These are phyloP conservation scores for Corchorus olitorius DNA, from an alignment of 345 rosid species.

Conservation along the genomic window DNA sequence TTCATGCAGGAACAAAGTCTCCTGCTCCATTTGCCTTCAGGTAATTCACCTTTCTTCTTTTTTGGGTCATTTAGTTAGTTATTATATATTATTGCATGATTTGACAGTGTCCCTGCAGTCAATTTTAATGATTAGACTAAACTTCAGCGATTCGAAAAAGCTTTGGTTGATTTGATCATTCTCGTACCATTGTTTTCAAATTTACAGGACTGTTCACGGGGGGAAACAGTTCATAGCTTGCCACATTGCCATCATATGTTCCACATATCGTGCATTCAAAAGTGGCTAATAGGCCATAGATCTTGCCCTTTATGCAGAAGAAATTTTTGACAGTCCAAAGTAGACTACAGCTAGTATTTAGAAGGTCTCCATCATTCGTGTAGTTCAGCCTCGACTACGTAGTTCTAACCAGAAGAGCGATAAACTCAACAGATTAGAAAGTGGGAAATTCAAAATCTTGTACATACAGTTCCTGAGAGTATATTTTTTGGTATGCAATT, in stretches of 20 bases:
- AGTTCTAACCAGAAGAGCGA: background rate
- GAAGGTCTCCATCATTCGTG: too few relatives aligned
- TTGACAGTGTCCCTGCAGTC: background rate
- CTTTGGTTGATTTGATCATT: background rate
- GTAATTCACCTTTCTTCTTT: conserved; percentile 12
- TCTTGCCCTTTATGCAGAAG: conserved; percentile 51
- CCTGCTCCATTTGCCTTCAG: conserved; percentile 54
- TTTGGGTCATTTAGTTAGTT: background rate
- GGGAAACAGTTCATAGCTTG: conserved; percentile 29
- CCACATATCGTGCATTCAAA: conserved; percentile 28
- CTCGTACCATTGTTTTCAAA: background rate
- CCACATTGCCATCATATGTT: conserved; percentile 39
- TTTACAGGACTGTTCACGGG: conserved; percentile 37
- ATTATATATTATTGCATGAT: background rate
- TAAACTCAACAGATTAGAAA: background rate
- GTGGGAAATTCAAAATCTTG: background rate
- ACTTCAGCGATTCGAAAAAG: background rate
- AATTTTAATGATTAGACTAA: background rate
- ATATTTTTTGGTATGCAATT: background rate
- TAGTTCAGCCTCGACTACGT: background rate
- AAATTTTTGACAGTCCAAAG: background rate
- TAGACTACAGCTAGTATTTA: background rate
- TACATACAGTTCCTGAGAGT: background rate
- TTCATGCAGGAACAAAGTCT: conserved; percentile 27
- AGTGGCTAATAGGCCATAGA: conserved; percentile 30